A percentile compares a stretch with the other conserved stretches of the same genome.
Evolutionary conservation across 805 yeast genomes (phyloP).

Genomic region (Yarrowia sp.): DNA sequence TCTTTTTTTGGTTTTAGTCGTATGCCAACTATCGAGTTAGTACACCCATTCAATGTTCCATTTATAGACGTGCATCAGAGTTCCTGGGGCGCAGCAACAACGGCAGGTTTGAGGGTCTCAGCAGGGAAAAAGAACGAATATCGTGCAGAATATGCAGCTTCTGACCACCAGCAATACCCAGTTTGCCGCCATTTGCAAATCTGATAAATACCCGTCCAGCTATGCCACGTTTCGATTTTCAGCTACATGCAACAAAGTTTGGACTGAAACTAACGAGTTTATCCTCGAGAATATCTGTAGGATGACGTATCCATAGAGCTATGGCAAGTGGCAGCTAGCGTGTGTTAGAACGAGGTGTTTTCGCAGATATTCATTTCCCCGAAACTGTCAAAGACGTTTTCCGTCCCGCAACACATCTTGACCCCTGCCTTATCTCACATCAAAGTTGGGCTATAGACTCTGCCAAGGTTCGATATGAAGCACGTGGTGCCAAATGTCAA

Average conservation of each 20-base stretch:
- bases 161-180: too few species aligned
- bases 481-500: conserved; percentile 8
- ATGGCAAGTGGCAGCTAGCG: not conserved
- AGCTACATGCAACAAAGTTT: not conserved
- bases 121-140: not conserved
- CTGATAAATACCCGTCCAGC: too few species aligned
- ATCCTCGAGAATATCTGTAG: not conserved
- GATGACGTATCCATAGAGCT: not conserved
- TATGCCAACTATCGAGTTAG: not conserved
- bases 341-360: too few species aligned
- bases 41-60: not conserved
- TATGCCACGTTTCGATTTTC: not conserved
- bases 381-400: not conserved
- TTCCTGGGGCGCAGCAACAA: conserved; percentile 1
- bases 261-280: not conserved
- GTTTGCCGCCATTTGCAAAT: too few species aligned
- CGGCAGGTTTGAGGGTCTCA: not conserved
- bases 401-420: not conserved
- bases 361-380: not conserved
- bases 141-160: too few species aligned
- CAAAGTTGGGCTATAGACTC: not conserved
- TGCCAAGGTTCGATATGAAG: not conserved
- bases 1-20: not conserved
- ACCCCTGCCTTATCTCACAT: conserved; percentile 20
- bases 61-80: not conserved